Base-by-base conservation (phyloP, 768 basidiomycete genomes). In the Amanita phalloides region DNA sequence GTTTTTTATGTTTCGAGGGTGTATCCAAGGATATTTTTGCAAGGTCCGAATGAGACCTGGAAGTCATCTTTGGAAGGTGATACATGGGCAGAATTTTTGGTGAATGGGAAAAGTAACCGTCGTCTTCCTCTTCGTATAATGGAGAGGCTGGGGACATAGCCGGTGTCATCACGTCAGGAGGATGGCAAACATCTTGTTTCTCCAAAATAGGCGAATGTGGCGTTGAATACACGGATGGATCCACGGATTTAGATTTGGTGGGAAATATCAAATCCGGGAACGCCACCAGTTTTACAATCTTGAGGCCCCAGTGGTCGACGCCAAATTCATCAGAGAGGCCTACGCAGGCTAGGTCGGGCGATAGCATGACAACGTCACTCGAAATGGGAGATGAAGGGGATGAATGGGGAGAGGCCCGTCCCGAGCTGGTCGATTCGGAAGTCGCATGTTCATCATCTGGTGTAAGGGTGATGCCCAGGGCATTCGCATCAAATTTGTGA, bases 271-370 rank as follows among this genome's bases (percentile, higher is more conserved):
- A 73, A 54, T 87, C 85, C 0, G 85, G 84, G 62, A 79, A 88
- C 5, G 86, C 84, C 36, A 90, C 73, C 11, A 88, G 73, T 66
- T 87, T 86, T 54, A 90, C 71, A 39, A 90, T 76, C 69, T 90
- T 89, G 55, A 84, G 73, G 21, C 77, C 76, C 87, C 87, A 90
- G 45, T 77, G 74, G 53, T 86, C 82, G 32, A 80, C 76, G 44
- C 72, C 70, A 28, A 69, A 70, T 55, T 83, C 81, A 58, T 85
- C 81, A 37, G 79, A 78, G 25, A 89, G 70, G 2, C 87, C 87
- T 32, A 90, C 84, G 58, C 84, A 89, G 7, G 84, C 78, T 30
- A 90, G 73, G 58, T 86, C 85, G 28, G 84, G 77, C n/a, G 75
- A 64, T 4, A 90, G 73, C 9, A 87, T 65, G 41, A 69, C 70